Conservation (phyloP, 2,329 filamentous ascomycete species). For the Arthrocladium fulminans region DNA sequence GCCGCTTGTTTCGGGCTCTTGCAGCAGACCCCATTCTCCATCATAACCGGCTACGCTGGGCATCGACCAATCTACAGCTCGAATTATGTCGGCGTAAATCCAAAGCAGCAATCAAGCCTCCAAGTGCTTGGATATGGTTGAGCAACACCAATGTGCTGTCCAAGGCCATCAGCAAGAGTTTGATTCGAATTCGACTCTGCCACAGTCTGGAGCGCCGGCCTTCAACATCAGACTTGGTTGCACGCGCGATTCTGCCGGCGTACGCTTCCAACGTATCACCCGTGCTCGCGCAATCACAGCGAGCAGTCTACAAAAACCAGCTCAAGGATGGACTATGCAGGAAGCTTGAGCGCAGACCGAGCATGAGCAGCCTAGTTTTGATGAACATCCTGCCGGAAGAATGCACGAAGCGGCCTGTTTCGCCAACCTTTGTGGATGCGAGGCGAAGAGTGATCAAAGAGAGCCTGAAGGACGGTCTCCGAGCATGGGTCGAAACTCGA, state of each 20-base stretch:
- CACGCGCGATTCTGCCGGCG: conserved; percentile 54
- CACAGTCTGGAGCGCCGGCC: conserved; percentile 53
- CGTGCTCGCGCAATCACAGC: conserved; percentile 20
- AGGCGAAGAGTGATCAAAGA: conserved; percentile 58
- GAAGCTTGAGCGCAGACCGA: conserved; percentile 24
- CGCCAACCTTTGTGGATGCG: conserved; percentile 54
- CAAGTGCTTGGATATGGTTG: conserved; percentile 56
- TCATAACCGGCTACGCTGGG: conserved; percentile 50
- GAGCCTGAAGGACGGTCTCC: conserved; percentile 56
- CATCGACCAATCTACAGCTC: conserved; percentile 46
- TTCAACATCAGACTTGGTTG: conserved; percentile 51
- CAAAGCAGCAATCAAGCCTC: conserved; percentile 54
- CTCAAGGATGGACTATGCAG: conserved; percentile 19
- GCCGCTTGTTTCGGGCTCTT: conserved; percentile 53
- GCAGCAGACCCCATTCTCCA: conserved; percentile 59
- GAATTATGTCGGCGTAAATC: conserved; percentile 50
- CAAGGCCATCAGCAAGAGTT: conserved; percentile 52
- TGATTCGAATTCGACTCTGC: conserved; percentile 58
- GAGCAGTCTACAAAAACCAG: conserved; percentile 14
- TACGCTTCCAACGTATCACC: conserved; percentile 17
- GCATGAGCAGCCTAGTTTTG: conserved; percentile 26
- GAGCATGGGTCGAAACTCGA: conserved; percentile 52
- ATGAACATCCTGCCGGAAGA: conserved; percentile 25
- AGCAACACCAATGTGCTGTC: conserved; percentile 58
- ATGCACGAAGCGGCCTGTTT: conserved; percentile 34